phyloP scores from a whole-genome alignment of 2,329 filamentous ascomycete species.

The Beauveria varroae region DNA sequence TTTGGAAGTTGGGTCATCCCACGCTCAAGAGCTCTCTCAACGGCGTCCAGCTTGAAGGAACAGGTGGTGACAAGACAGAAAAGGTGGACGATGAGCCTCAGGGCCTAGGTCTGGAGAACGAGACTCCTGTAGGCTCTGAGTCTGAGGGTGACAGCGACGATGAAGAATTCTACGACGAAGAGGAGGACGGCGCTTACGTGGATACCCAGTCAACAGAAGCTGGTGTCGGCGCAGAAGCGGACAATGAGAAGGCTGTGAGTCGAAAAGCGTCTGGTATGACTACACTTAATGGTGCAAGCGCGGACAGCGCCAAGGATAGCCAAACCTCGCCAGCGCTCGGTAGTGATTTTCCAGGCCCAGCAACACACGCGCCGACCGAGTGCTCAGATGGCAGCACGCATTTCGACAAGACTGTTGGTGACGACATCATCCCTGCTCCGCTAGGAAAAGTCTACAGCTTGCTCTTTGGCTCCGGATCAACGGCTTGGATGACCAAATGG shows the following conservation, averaged over 20 bases:
- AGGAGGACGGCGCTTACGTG: constrained; percentile 69
- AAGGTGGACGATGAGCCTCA: constrained; percentile 55
- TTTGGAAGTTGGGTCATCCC: constrained; percentile 96
- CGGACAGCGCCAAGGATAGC: constrained; percentile 45
- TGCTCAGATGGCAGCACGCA: constrained; percentile 73
- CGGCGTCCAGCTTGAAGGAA: constrained; percentile 73
- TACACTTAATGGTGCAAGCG: constrained; percentile 34
- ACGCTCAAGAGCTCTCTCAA: constrained; percentile 86
- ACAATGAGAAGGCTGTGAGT: constrained; percentile 51
- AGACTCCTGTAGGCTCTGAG: constrained; percentile 45
- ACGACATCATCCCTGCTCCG: constrained; percentile 80
- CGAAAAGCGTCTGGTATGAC: constrained; percentile 62
- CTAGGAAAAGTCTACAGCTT: constrained; percentile 86
- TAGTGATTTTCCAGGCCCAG: constrained; percentile 76
- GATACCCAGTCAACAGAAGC: constrained; percentile 41
- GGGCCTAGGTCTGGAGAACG: constrained; percentile 24
- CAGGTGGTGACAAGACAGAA: constrained; percentile 84
- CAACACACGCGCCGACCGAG: constrained; percentile 73
- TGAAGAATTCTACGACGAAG: constrained; percentile 72
- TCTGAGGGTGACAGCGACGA: constrained; percentile 57
- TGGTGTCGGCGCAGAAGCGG: constrained; percentile 33
- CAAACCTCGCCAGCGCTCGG: constrained; percentile 32
- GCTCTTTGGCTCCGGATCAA: constrained; percentile 76
- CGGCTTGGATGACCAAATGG: constrained; percentile 79
- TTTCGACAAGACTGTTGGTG: constrained; percentile 77